Evolutionary conservation across 192 early-diverging fungal species (phyloP).

Genomic region (Rhizophagus sp.): DNA sequence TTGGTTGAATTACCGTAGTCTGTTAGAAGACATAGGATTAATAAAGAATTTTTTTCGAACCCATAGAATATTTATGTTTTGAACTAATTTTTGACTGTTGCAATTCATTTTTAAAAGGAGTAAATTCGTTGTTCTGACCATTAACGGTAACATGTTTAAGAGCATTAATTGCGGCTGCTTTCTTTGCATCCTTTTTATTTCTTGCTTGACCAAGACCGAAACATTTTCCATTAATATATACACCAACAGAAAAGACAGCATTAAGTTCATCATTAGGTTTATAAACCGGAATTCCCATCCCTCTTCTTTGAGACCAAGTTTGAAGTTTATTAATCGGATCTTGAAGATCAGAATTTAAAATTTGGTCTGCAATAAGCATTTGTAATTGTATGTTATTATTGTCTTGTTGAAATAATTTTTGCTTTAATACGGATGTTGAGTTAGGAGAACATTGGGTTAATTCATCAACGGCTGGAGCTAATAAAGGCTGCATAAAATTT

Average conservation of each 20-base stretch:
- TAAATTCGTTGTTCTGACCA: not conserved
- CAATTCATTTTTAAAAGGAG: not conserved
- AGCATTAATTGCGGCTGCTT: constrained; percentile 28
- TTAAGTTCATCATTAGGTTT: constrained; percentile 11
- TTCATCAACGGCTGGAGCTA: constrained; percentile 28
- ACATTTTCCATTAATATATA: constrained; percentile 15
- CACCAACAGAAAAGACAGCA: constrained; percentile 24
- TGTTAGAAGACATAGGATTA: not conserved
- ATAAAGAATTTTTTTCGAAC: not conserved
- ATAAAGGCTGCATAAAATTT: constrained; percentile 30
- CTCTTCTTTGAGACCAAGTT: constrained; percentile 33
- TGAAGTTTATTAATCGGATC: constrained; percentile 35
- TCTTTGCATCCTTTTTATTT: constrained; percentile 33
- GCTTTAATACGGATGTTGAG: not conserved
- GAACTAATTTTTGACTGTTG: not conserved
- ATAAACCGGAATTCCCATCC: constrained; percentile 28
- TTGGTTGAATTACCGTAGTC: not conserved
- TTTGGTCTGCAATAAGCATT: not conserved
- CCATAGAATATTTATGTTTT: not conserved
- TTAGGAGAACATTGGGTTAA: constrained; percentile 6
- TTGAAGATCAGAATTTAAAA: constrained; percentile 22
- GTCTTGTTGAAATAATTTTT: not conserved
- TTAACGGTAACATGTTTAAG: not conserved
- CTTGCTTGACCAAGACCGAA: constrained; percentile 10
- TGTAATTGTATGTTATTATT: not conserved